Evolutionary conservation across 257 asterid genomes (phyloP), one percentile per base, ranked within the genome.

Genomic region (Solanum piurae): DNA sequence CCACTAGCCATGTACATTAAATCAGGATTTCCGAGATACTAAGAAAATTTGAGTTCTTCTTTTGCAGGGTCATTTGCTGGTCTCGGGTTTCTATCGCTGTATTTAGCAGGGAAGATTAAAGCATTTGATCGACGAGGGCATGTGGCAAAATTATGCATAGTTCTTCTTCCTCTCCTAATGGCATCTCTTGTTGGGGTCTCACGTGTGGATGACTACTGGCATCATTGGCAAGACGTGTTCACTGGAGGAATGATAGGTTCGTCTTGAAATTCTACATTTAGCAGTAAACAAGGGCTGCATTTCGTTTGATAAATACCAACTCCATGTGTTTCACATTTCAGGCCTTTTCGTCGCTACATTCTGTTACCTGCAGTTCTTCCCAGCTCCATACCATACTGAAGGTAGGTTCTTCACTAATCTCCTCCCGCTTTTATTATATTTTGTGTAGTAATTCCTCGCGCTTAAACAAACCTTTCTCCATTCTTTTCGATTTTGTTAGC

Each of bases 141-240:
- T 62, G 93, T 94, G 5, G 95, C 95, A 36, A 96, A 95, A 89
- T 88, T 96, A 29, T 96, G 99, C 92, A 87, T 96, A 11, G 49
- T 94, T 69, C 89, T 96, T 88, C 92, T 96, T 84, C 98, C 98
- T 31, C 91, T 96, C 69, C 95, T 96, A 13, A 86, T 89, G 86
- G 98, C 98, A 76, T 89, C 94, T 87, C 96, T 96, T 25, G 99
- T 96, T 46, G 99, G 93, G 5, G 88, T 95, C 89, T 96, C 98
- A 72, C 98, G 99, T 80, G 98, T 96, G 89, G 99, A 96, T 88
- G 99, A 96, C 89, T 96, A 96, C 84, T 93, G 96, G 98, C 99
- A 96, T 90, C 99, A 96, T 85, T 96, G 99, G 99, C 98, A 96
- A 91, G 99, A 96, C 75, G 99, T 96, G 76, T 96, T 96, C 86